A percentile compares a stretch with the other conserved stretches of the same genome.
Conservation (phyloP, 192 early-diverging fungal species). For the Coemansia pectinata region DNA sequence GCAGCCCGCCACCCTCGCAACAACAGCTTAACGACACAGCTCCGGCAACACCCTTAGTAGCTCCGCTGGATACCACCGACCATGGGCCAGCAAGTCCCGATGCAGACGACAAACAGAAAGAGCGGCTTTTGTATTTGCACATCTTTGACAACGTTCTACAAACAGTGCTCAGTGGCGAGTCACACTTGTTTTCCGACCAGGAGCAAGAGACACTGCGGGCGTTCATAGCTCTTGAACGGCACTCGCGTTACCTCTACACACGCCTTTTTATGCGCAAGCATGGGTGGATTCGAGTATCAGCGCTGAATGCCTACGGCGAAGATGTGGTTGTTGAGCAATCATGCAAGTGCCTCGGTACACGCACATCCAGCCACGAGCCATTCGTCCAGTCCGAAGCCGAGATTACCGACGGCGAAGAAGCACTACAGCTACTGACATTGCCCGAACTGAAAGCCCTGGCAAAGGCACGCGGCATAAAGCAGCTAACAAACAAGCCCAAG, state of each 20-base stretch:
- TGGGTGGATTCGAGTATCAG: constrained; percentile 39
- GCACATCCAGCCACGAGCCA: constrained; percentile 11
- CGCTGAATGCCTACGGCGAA: constrained; percentile 33
- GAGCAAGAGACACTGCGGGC: constrained; percentile 21
- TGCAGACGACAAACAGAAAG: constrained; percentile 9
- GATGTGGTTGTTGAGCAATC: constrained; percentile 31
- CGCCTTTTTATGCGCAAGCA: constrained; percentile 51
- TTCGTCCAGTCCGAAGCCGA: constrained; percentile 25
- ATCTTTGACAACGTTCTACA: constrained; percentile 46
- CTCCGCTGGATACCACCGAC: not conserved
- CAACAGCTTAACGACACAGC: not conserved
- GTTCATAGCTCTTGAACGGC: constrained; percentile 32
- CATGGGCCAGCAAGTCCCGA: not conserved
- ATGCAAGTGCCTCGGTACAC: constrained; percentile 25
- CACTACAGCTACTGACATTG: constrained; percentile 15
- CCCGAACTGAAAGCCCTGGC: constrained; percentile 38
- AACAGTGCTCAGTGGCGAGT: constrained; percentile 37
- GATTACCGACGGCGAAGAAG: constrained; percentile 23
- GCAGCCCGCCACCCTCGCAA: constrained; percentile 4
- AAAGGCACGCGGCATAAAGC: constrained; percentile 39
- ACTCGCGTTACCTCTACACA: constrained; percentile 47
- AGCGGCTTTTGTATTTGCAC: constrained; percentile 41
- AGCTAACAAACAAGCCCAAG: constrained; percentile 30
- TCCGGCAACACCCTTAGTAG: not conserved
- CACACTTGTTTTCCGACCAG: constrained; percentile 31